Base-by-base conservation (phyloP, 2,329 filamentous ascomycete genomes). In the Calonectria honghensis region DNA sequence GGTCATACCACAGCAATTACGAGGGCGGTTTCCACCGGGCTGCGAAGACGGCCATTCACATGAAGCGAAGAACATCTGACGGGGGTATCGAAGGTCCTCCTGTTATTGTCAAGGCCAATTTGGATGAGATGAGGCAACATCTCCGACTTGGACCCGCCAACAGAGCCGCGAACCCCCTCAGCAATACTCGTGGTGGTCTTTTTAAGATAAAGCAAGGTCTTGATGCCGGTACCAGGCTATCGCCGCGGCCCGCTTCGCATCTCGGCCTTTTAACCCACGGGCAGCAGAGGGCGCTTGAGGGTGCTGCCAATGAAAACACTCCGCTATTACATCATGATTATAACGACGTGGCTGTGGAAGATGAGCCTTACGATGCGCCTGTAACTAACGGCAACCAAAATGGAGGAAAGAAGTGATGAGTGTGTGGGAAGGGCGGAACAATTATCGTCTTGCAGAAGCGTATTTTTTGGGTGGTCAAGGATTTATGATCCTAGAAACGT, bases 91-190 rank as follows among this genome's bases (percentile, higher is more conserved):
- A 87, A n/a, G 85, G 84, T 50, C 85, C 86, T 0, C 85, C 88
- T 0, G 86, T 93, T 9, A 86, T 91, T 2, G 86, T 93, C 6
- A 90, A 91, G 78, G 89, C 91, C 6, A 93, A 91, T 67, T 85
- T 92, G 37, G 88, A 91, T 67, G 91, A 94, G 67, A 91, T 93
- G 85, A 89, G 88, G 79, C 89, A 91, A 79, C 91, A 93, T 77
- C 86, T 94, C 57, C 92, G 91, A 77, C 89, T 94, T 0, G 92
- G 92, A 0, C 93, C 93, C 0, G 93, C 92, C 1, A 94, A 94
- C 80, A 89, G 90, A 27, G 93, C 93, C 7, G 89, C 90, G 20
- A 91, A 92, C 70, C 93, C 93, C 2, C 82, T 81, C 27, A 91
- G 90, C 82, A 89, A 88, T 72, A 93, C 92, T 1, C 88, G 89